Conservation (phyloP, 805 yeast species). For the Teunomyces cretensis region DNA sequence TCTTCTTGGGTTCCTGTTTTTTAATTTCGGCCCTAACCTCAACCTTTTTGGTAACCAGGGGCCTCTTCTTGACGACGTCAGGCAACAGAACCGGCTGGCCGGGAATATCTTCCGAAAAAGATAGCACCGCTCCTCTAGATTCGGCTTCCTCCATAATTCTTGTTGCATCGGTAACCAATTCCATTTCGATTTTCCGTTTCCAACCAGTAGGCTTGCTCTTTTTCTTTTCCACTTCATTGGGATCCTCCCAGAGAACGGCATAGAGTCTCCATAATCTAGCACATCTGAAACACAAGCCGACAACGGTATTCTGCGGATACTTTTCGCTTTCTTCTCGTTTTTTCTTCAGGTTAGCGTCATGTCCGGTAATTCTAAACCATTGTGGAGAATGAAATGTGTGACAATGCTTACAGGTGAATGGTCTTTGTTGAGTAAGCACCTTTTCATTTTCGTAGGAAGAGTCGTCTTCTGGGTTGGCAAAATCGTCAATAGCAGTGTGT, state of each 20-base stretch:
- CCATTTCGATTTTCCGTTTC: conserved; percentile 67
- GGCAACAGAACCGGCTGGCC: neutral
- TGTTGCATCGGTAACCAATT: conserved; percentile 61
- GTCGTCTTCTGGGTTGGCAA: conserved; percentile 69
- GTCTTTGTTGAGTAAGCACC: conserved; percentile 34
- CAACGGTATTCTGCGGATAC: conserved; percentile 27
- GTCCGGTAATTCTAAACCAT: conserved; percentile 76
- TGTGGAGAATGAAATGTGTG: conserved; percentile 49
- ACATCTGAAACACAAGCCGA: conserved; percentile 81
- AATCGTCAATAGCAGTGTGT: conserved; percentile 35
- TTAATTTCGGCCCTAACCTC: conserved; percentile 4
- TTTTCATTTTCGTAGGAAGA: conserved; percentile 64
- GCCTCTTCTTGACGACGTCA: conserved; percentile 1
- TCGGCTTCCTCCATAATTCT: conserved; percentile 52
- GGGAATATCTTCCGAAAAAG: conserved; percentile 15
- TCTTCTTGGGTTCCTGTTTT: conserved; percentile 3
- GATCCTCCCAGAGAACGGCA: conserved; percentile 84
- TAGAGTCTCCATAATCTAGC: conserved; percentile 90
- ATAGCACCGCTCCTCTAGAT: conserved; percentile 15
- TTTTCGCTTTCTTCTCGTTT: conserved; percentile 8
- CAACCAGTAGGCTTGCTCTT: conserved; percentile 47
- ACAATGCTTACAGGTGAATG: conserved; percentile 73
- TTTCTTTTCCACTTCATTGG: conserved; percentile 60
- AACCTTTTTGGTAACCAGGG: conserved; percentile 2
- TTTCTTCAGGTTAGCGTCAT: conserved; percentile 38